A percentile compares a stretch with the other conserved stretches of the same genome.
phyloP scores from a whole-genome alignment of 306 rosid genomes.

The Fragaria nilgerrensis region DNA sequence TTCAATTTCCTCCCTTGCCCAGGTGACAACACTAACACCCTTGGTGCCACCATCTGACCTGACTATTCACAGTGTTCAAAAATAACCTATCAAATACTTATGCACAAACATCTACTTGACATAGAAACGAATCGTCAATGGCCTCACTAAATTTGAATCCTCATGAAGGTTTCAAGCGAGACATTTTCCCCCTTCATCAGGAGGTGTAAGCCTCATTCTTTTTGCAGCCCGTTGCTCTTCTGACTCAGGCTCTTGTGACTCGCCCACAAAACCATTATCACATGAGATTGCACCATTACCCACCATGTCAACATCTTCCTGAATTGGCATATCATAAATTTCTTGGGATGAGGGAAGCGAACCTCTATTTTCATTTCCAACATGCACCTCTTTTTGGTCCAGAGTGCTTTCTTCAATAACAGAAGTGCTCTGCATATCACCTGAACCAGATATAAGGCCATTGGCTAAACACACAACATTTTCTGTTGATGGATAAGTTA shows the following conservation, averaged over 20 bases:
- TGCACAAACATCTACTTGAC: slow-evolving; percentile 3
- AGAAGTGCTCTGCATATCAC: slow-evolving; percentile 14
- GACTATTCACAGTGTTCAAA: slow-evolving; percentile 12
- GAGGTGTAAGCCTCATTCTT: slow-evolving; percentile 33
- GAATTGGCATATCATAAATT: slow-evolving; percentile 15
- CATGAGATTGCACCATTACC: slow-evolving; percentile 17
- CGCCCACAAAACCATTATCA: slow-evolving; percentile 29
- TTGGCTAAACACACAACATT: background rate
- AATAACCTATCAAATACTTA: slow-evolving; percentile 15
- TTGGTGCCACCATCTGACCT: slow-evolving; percentile 1
- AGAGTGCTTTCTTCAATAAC: slow-evolving; percentile 25
- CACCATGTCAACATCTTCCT: slow-evolving; percentile 12
- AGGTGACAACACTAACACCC: background rate
- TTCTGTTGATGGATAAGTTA: background rate
- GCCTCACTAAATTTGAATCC: background rate
- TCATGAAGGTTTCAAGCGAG: background rate
- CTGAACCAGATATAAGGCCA: background rate
- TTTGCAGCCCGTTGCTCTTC: slow-evolving; percentile 57
- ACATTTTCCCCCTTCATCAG: slow-evolving; percentile 20
- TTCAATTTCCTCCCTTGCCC: background rate
- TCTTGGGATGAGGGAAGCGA: slow-evolving; percentile 28
- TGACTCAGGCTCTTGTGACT: slow-evolving; percentile 30
- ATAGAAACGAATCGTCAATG: background rate
- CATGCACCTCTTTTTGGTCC: slow-evolving; percentile 15
- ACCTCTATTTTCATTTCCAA: slow-evolving; percentile 25